A percentile compares a stretch with the other conserved stretches of the same genome.
Evolutionary conservation across 2,329 filamentous ascomycete genomes (phyloP).

Genomic region (Penicillium sp.): DNA sequence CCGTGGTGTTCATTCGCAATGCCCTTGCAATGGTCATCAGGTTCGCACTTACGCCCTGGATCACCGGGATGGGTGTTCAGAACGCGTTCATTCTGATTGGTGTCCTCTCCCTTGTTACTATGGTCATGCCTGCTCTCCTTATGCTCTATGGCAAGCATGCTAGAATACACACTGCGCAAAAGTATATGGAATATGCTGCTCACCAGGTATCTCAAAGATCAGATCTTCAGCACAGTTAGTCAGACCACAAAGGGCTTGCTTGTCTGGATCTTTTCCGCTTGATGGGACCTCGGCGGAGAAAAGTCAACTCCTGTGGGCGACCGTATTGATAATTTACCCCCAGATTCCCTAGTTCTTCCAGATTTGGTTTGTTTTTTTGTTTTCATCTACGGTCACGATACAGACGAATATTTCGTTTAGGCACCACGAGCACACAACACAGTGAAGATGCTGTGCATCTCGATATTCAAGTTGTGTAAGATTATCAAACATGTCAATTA

Average conservation of each 20-base stretch:
- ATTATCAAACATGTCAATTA: no score
- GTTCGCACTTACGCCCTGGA: slow-evolving; percentile 6
- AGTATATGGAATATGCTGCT: slow-evolving; percentile 6
- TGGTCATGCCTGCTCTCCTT: slow-evolving; percentile 4
- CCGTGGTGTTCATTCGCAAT: slow-evolving; percentile 14
- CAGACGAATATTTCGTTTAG: no score
- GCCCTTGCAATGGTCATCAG: slow-evolving; percentile 2
- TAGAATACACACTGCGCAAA: background rate
- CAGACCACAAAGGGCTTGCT: background rate
- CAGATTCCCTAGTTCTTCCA: no score
- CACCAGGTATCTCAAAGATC: background rate
- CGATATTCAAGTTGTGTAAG: no score
- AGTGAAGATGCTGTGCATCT: no score
- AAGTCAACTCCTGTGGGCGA: no score
- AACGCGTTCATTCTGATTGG: slow-evolving; percentile 11
- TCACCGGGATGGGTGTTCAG: slow-evolving; percentile 8
- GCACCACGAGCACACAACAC: no score
- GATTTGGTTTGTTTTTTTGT: no score
- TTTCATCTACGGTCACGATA: no score
- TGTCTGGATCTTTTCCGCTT: no score
- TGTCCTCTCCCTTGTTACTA: slow-evolving; percentile 4
- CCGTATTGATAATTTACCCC: no score
- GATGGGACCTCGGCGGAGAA: no score
- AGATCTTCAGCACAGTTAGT: background rate
- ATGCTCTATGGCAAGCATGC: slow-evolving; percentile 8